Percentiles rank a stretch among this genome's conserved stretches.
phyloP scores from a whole-genome alignment of 2,329 filamentous ascomycete genomes.

The Sporothrix variecibatus region DNA sequence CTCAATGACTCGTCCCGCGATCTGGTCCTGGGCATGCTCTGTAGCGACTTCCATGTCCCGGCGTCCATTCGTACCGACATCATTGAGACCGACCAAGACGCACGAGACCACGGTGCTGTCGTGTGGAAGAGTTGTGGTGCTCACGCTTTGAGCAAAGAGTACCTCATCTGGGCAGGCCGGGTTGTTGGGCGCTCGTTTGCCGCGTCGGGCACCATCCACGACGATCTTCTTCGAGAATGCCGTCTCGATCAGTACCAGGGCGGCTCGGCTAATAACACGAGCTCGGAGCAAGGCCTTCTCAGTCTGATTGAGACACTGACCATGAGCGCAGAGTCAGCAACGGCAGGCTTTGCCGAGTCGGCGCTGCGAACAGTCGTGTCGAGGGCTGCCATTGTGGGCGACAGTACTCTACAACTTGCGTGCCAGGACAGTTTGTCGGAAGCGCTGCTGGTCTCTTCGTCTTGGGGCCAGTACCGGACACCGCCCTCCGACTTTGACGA shows the following conservation, averaged over 20 bases:
- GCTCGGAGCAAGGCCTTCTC: slow-evolving; percentile 66
- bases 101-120: slow-evolving; percentile 62
- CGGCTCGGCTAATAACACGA: slow-evolving; percentile 47
- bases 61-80: slow-evolving; percentile 63
- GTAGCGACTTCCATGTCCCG: slow-evolving; percentile 69
- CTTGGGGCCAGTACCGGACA: slow-evolving; percentile 58
- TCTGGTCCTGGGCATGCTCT: slow-evolving; percentile 72
- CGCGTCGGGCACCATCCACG: slow-evolving; percentile 68
- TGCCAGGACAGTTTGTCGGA: slow-evolving; percentile 56
- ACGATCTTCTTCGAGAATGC: slow-evolving; percentile 62
- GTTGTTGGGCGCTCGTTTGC: slow-evolving; percentile 83
- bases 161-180: slow-evolving; percentile 81
- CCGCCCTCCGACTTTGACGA: slow-evolving; percentile 55
- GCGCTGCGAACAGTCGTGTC: slow-evolving; percentile 60
- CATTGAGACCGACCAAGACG: slow-evolving; percentile 66
- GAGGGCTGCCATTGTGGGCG: slow-evolving; percentile 49
- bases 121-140: slow-evolving; percentile 76
- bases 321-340: slow-evolving; percentile 56
- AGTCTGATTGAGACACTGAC: slow-evolving; percentile 63
- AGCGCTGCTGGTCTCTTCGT: slow-evolving; percentile 55
- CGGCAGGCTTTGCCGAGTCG: slow-evolving; percentile 62
- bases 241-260: slow-evolving; percentile 53
- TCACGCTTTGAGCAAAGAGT: slow-evolving; percentile 64
- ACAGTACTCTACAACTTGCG: slow-evolving; percentile 51
- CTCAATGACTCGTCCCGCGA: slow-evolving; percentile 70